phyloP scores from a whole-genome alignment of 1,139 yeast species.

The Magnusiomyces tetraspermus region DNA sequence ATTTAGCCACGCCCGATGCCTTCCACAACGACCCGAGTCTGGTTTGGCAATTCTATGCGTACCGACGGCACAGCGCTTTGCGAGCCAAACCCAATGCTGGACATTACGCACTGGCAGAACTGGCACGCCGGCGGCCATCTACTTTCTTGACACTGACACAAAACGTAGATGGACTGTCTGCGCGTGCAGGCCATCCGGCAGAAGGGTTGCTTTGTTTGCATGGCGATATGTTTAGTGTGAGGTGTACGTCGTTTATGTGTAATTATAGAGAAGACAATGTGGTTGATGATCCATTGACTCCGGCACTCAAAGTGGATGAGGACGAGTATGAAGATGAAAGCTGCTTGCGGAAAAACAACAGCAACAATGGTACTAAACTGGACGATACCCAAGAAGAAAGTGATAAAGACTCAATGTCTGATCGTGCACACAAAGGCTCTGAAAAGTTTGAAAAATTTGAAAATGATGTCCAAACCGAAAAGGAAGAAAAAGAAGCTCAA shows the following conservation, averaged over 20 bases:
- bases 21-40: constrained; percentile 72
- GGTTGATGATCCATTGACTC: constrained; percentile 53
- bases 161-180: constrained; percentile 69
- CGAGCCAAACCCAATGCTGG: constrained; percentile 64
- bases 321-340: constrained; percentile 18
- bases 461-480: too few species aligned
- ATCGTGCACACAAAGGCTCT: too few species aligned
- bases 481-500: background rate
- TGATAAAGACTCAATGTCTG: too few species aligned
- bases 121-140: constrained; percentile 34
- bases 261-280: constrained; percentile 47
- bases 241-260: constrained; percentile 70
- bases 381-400: background rate
- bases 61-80: constrained; percentile 56
- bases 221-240: constrained; percentile 64
- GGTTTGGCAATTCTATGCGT: constrained; percentile 83
- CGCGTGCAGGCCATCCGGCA: constrained; percentile 52
- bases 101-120: constrained; percentile 56
- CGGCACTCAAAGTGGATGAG: constrained; percentile 38
- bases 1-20: constrained; percentile 85
- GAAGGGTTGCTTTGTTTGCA: constrained; percentile 55
- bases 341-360: too few species aligned
- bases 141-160: constrained; percentile 60
- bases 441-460: too few species aligned
- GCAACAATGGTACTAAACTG: constrained; percentile 27